Base-by-base conservation (phyloP, 257 asterid genomes). In the Eustoma russellianum region DNA sequence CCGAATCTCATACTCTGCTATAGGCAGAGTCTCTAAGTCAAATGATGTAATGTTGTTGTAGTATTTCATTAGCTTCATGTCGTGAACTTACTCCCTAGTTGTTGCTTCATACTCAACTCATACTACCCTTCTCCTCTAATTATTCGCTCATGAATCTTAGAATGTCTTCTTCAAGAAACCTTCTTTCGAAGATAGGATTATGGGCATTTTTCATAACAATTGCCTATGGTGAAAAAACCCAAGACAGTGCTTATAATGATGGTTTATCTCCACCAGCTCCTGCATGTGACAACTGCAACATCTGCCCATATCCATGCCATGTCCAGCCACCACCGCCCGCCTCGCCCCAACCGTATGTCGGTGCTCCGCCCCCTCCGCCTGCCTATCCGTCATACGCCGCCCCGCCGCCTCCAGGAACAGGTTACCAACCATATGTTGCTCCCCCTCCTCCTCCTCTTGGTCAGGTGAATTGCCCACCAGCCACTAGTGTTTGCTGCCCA, bases 401-500 rank as follows among this genome's bases (percentile, higher is more conserved):
- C 57, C 65, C 66, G 3, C 53, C 62, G 6, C 53, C 61, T 7
- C 57, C 71, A 4, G 7, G 57, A 5, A 12, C 52, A 5, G 63
- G 55, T 13, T 49, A 55, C 50, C 61, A 48, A 15, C 46, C 44
- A 5, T 48, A 45, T 5, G 66, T 53, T 8, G 13, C 49, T n/a
- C 59, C 70, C 15, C 61, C 70, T 1, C 70, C 77, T 0, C 59
- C 70, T 6, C 50, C 65, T 11, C 35, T 50, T 7, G 65, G 55
- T 17, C 63, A 63, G n/a, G 70, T 5, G 17, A 54, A 59, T 41
- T 72, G 77, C 55, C 74, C 77, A 1, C 77, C 77, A 38, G 61
- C 44, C 34, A 61, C 74, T 7, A 51, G 14, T 28, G 61, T 50
- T 2, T 72, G 77, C 62, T 63, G 74, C 38, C 73, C 56, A 50